These are phyloP conservation scores for Acer negundo DNA, from an alignment of 345 rosid genomes.

Conservation along the genomic window DNA sequence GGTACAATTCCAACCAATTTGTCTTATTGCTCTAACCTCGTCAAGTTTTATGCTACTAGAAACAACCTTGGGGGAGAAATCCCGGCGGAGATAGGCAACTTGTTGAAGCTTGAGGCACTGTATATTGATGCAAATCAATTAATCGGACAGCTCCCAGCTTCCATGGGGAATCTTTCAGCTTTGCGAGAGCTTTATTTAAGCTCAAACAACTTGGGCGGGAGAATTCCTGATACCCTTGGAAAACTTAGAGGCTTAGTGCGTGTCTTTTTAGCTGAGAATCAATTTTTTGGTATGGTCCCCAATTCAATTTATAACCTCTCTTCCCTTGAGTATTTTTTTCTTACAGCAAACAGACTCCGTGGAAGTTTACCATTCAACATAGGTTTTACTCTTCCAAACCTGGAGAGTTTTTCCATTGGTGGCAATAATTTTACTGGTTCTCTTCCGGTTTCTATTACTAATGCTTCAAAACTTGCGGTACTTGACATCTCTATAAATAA, in stretches of 20 bases:
- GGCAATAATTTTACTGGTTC: neutral
- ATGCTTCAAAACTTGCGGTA: neutral
- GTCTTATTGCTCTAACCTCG: conserved; percentile 4
- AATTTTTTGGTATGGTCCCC: neutral
- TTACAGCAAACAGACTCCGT: neutral
- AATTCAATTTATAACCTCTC: conserved; percentile 9
- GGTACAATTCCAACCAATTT: neutral
- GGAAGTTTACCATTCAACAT: neutral
- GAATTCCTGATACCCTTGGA: neutral
- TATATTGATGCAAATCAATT: neutral
- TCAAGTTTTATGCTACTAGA: neutral
- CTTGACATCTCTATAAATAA: neutral
- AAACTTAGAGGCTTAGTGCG: neutral
- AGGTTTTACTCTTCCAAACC: conserved; percentile 5
- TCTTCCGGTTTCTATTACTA: neutral
- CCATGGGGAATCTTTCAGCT: too few relatives aligned
- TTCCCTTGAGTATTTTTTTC: neutral
- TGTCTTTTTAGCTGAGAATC: neutral
- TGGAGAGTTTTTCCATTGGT: neutral
- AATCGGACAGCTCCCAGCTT: too few relatives aligned
- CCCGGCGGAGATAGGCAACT: neutral
- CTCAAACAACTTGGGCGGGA: neutral
- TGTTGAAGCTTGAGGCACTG: neutral
- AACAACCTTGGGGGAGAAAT: conserved; percentile 1
- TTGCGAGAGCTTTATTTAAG: neutral